These are phyloP conservation scores for Calonectria hawksworthii DNA, from an alignment of 2,329 filamentous ascomycete species.

Conservation along the genomic window DNA sequence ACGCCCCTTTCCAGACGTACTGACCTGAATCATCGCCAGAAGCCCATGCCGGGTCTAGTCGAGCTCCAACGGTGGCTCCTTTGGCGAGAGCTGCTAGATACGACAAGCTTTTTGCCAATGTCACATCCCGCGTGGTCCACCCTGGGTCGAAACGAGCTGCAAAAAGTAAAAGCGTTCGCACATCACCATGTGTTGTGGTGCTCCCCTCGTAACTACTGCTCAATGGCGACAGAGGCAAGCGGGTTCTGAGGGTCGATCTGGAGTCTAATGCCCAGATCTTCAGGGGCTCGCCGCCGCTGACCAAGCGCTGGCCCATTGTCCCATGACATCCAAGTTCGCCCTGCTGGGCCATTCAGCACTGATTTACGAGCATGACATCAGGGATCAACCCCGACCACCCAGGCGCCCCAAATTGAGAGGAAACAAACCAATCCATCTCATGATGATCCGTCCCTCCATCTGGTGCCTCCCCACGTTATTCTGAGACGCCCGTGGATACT, in stretches of 20 bases:
- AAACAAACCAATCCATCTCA: conserved; percentile 1
- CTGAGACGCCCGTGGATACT: conserved; percentile 28
- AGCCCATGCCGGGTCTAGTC: conserved; percentile 7
- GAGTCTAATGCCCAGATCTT: conserved; percentile 29
- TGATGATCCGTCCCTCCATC: background rate
- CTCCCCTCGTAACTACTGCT: background rate
- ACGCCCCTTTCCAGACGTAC: conserved; percentile 25
- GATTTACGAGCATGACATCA: conserved; percentile 13
- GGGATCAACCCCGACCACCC: background rate
- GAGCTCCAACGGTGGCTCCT: background rate
- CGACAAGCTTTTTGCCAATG: conserved; percentile 21
- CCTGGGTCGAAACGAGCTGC: background rate
- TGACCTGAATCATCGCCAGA: conserved; percentile 15
- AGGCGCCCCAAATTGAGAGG: conserved; percentile 3
- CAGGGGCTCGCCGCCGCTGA: conserved; percentile 30
- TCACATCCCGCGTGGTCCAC: conserved; percentile 13
- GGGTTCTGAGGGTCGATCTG: conserved; percentile 13
- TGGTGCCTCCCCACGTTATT: background rate
- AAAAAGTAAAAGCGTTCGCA: background rate
- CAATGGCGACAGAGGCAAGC: background rate
- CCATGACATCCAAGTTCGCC: conserved; percentile 5
- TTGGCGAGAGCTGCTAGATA: background rate
- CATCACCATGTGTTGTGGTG: background rate
- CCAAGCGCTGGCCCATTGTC: background rate
- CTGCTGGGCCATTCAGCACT: background rate